Evolutionary conservation across 1,284 basidiomycete species (phyloP).

Genomic region (Ceratorhiza oryzae-sativae): DNA sequence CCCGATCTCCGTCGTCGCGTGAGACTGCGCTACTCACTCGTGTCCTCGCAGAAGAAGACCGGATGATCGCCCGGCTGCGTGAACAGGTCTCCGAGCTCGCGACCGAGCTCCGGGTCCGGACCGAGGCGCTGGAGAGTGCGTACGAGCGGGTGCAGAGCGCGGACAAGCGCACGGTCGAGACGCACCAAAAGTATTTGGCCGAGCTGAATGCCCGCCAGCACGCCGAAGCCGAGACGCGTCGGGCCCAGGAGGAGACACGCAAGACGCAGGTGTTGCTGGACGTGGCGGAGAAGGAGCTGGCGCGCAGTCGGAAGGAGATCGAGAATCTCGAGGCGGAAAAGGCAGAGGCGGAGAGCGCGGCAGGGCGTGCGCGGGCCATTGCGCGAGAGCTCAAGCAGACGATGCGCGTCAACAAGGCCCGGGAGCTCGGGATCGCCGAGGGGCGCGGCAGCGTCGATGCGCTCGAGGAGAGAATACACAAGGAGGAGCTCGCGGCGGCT

Average conservation of each 20-base stretch:
- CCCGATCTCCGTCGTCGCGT: no score
- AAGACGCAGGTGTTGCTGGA: constrained; percentile 38
- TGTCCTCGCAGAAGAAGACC: constrained; percentile 2
- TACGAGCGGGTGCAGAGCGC: constrained; percentile 1
- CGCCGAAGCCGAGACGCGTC: constrained; percentile 61
- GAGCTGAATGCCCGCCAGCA: constrained; percentile 56
- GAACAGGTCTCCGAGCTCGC: constrained; percentile 9
- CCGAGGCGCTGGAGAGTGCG: constrained; percentile 24
- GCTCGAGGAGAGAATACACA: background rate
- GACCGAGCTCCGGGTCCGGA: constrained; percentile 17
- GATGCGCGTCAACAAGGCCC: constrained; percentile 55
- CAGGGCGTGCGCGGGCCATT: constrained; percentile 6
- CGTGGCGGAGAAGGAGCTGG: constrained; percentile 57
- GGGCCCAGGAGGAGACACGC: constrained; percentile 52
- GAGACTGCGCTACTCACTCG: constrained; percentile 1
- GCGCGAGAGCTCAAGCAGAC: constrained; percentile 26
- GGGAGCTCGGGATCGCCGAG: constrained; percentile 47
- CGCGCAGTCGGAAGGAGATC: constrained; percentile 52
- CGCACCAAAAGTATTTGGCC: constrained; percentile 3
- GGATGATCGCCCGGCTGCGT: background rate
- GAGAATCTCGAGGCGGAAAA: constrained; percentile 52
- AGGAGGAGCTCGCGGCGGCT: constrained; percentile 20
- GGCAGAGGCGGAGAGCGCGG: constrained; percentile 50
- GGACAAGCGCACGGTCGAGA: constrained; percentile 19
- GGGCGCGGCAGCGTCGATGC: background rate